Base-by-base conservation (phyloP, 2,329 filamentous ascomycete genomes). In the Botryotinia calthae region DNA sequence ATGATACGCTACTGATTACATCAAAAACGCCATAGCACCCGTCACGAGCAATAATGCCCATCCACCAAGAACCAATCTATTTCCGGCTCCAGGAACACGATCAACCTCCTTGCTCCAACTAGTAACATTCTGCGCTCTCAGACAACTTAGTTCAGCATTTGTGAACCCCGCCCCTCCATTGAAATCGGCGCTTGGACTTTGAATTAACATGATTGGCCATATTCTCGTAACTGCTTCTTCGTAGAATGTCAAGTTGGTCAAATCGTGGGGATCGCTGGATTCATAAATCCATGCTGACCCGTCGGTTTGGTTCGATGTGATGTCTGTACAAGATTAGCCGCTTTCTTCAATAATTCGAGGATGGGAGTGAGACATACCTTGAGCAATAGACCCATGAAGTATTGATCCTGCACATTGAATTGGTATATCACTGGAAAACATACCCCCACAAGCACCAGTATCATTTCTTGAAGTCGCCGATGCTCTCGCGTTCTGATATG, bases 181-280 rank as follows among this genome's bases (percentile, higher is more conserved):
- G n/a, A 42, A 22, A n/a, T 44, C 10, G 16, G 3, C 8, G 31
- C 34, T 70, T 14, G 68, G 58, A 40, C 44, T 51, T 46, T 70
- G 58, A 14, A 70, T 62, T 3, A 70, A 20, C 42, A 70, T 22
- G n/a, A 70, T 54, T 16, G 68, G 68, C 68, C 58, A 70, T 25
- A 58, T 58, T 42, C 18, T 40, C 6, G 66, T 69, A 16, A 58
- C 66, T 4, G 66, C 66, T 31, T 69, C 34, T 9, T 69, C 66
- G 20, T 44, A 69, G 10, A 16, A 69, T 8, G 66, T 69, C 5
- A 58, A 18, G 25, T 69, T 44, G n/a, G 51, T 22, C 16, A n/a
- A 28, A 58, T 69, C 51, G 20, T 69, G 48, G 25, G 25, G 18
- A 34, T 40, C n/a, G 7, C 48, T 56, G 5, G 37, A 22, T 28